Evolutionary conservation across 169 alveolate species (phyloP), one percentile per base, ranked within the genome.

Genomic region (Plasmodium malariae): DNA sequence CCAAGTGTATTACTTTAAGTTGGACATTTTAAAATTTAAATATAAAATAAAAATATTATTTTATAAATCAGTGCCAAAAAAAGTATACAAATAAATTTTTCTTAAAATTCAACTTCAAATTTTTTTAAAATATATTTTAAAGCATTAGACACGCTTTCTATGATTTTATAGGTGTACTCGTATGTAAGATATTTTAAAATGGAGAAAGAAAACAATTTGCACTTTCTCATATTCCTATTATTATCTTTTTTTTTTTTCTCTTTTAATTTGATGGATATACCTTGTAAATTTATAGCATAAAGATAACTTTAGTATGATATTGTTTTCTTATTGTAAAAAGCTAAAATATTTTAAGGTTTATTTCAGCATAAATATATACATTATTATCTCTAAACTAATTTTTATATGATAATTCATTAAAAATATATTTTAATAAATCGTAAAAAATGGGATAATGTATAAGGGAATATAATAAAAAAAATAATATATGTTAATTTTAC

Each of bases 131-230:
- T n/a, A 43, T 7, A 51, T 7, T 11, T 6, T 51, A 65, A 34
- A 65, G 45, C 74, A 54, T 30, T 48, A 43, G 60, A 69, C 65
- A 45, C 40, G 2, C 40, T 24, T 43, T 43, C n/a, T n/a, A n/a
- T n/a, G n/a, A n/a, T 19, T 43, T 24, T 45, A 65, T 12, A 65
- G 32, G 74, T 65, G 48, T 32, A 28, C 55, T 14, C 55, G 32
- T 6, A 24, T 11, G 37, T 65, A 19, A 51, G 32, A 45, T 1
- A 43, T 43, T 11, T 34, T 11, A 65, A 36, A 36, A 30, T 7
- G 54, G 26, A 26, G 63, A 19, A 37, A 51, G 32, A 21, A 55
- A 48, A 69, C 17, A 3, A 69, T 40, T 69, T 30, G 34, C 67
- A 40, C 67, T n/a, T 17, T 69, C 32, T 34, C 34, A 48, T 9